Percentiles rank a stretch among this genome's conserved stretches.
These are phyloP conservation scores for Heliamphora pulchella DNA, from an alignment of 179 eudicot genomes.

Conservation along the genomic window DNA sequence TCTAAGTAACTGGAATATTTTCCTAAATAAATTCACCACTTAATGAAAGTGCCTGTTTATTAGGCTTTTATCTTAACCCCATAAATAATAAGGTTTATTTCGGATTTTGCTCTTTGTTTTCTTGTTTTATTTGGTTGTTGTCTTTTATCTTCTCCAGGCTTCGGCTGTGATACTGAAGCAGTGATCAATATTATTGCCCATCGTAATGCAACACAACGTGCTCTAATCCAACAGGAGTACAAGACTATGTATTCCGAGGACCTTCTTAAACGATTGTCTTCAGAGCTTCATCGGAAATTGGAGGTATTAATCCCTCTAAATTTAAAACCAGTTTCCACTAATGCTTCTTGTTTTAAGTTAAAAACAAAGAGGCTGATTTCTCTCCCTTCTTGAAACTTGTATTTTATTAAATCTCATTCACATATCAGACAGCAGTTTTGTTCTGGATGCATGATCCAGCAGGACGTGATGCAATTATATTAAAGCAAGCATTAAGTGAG, in stretches of 20 bases:
- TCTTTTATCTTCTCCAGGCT: conserved; percentile 26
- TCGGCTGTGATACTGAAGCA: conserved; percentile 59
- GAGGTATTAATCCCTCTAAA: conserved; percentile 33
- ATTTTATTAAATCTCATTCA: neutral
- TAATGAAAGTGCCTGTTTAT: no score
- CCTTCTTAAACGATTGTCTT: conserved; percentile 40
- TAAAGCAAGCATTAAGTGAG: conserved; percentile 27
- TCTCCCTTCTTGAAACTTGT: no score
- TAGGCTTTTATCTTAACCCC: no score
- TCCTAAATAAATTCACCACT: neutral
- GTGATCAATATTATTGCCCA: conserved; percentile 62
- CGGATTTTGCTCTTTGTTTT: no score
- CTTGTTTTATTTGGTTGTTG: no score
- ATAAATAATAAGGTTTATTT: no score
- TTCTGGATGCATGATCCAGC: conserved; percentile 82
- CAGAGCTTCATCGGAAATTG: conserved; percentile 55
- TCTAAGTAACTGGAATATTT: neutral
- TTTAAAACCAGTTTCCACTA: no score
- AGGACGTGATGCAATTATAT: conserved; percentile 34
- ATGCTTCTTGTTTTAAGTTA: neutral
- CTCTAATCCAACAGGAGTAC: conserved; percentile 53
- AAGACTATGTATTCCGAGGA: conserved; percentile 50
- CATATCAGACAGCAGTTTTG: conserved; percentile 47
- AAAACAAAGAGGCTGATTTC: neutral
- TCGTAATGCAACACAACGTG: conserved; percentile 58